Evolutionary conservation across 2,329 filamentous ascomycete genomes (phyloP).

Genomic region (Fusarium nelsonii): DNA sequence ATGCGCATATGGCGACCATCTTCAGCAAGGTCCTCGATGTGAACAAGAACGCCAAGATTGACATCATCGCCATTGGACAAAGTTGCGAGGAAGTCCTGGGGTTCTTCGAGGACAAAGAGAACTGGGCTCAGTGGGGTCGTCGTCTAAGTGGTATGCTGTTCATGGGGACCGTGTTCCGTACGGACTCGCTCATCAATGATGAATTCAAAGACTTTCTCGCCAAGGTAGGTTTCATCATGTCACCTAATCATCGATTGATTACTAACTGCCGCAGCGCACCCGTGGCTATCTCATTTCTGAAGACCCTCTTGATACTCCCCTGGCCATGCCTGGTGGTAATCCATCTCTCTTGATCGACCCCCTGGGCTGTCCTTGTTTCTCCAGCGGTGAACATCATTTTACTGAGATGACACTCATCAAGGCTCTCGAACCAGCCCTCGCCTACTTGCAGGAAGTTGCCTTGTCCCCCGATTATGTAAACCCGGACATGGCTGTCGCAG

Average conservation of each 20-base stretch:
- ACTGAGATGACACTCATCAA: slow-evolving; percentile 72
- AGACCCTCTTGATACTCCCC: slow-evolving; percentile 63
- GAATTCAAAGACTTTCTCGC: slow-evolving; percentile 64
- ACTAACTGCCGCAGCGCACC: slow-evolving; percentile 59
- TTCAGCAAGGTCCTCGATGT: slow-evolving; percentile 72
- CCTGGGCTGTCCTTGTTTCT: slow-evolving; percentile 75
- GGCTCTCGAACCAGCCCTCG: slow-evolving; percentile 66
- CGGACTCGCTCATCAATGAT: slow-evolving; percentile 56
- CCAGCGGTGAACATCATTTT: slow-evolving; percentile 71
- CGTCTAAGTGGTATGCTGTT: slow-evolving; percentile 63
- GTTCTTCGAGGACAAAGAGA: slow-evolving; percentile 69
- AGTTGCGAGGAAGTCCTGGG: slow-evolving; percentile 69
- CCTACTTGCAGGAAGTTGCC: slow-evolving; percentile 71
- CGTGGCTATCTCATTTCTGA: slow-evolving; percentile 71
- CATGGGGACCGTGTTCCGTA: slow-evolving; percentile 61
- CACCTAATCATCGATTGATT: slow-evolving; percentile 17
- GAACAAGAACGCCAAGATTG: slow-evolving; percentile 65
- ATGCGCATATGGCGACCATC: slow-evolving; percentile 74
- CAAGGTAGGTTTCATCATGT: slow-evolving; percentile 54
- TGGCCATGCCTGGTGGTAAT: slow-evolving; percentile 67
- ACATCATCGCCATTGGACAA: slow-evolving; percentile 78
- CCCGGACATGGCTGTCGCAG: slow-evolving; percentile 52
- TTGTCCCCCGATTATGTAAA: slow-evolving; percentile 56
- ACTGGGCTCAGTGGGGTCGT: slow-evolving; percentile 60
- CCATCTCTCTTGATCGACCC: slow-evolving; percentile 55